Conservation (phyloP, 225 moss, liverwort and hornwort genomes). For the Polytrichum formosum region DNA sequence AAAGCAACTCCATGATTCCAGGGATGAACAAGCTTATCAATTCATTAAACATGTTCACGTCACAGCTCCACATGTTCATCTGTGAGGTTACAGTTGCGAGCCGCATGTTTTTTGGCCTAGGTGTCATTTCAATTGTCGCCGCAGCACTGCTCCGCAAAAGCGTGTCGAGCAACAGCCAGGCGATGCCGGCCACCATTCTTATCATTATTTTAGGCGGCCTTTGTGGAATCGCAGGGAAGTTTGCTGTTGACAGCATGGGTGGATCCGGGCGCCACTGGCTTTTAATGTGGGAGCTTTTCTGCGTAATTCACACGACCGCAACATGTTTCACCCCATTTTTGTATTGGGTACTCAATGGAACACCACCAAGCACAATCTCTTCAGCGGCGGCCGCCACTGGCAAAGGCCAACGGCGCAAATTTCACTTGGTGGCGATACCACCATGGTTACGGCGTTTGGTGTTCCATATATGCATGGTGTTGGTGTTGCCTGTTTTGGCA, state of each 20-base stretch:
- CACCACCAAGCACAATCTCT: slow-evolving; percentile 4
- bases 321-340: slow-evolving; percentile 46
- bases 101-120: slow-evolving; percentile 73
- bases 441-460: slow-evolving; percentile 23
- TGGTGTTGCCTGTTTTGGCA: slow-evolving; percentile 40
- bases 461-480: slow-evolving; percentile 33
- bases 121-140: slow-evolving; percentile 61
- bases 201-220: slow-evolving; percentile 73
- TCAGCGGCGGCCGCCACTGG: not conserved
- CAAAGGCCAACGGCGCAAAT: not conserved
- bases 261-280: slow-evolving; percentile 86
- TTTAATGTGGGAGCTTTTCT: slow-evolving; percentile 68
- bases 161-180: slow-evolving; percentile 70
- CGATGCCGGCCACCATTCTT: slow-evolving; percentile 90
- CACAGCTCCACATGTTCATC: slow-evolving; percentile 53
- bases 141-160: slow-evolving; percentile 63
- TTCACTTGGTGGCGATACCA: not conserved
- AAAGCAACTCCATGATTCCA: slow-evolving; percentile 53
- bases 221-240: slow-evolving; percentile 78
- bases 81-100: slow-evolving; percentile 80
- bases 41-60: slow-evolving; percentile 45
- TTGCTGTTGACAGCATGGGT: slow-evolving; percentile 90
- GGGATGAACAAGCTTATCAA: slow-evolving; percentile 69
- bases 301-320: slow-evolving; percentile 57
- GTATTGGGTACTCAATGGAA: slow-evolving; percentile 32